Conservation (phyloP, 108 stramenopile genomes). For the Schizochytrium sp. region DNA sequence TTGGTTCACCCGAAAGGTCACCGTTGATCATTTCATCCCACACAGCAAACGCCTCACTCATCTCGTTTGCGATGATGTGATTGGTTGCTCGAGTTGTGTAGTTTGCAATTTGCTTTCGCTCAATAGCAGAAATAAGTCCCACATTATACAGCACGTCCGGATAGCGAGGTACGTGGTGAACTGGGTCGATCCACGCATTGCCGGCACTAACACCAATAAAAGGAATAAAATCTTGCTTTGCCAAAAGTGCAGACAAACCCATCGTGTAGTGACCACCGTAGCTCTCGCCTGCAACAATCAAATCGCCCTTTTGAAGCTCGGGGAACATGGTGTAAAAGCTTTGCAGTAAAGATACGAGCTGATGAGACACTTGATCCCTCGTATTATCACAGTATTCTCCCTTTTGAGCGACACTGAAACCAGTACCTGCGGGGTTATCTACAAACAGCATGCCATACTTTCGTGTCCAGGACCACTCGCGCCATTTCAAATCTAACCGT, state of each 20-base stretch:
- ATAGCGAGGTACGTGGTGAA: slow-evolving; percentile 47
- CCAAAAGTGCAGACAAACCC: slow-evolving; percentile 29
- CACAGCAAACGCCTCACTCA: slow-evolving; percentile 32
- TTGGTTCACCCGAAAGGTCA: slow-evolving; percentile 50
- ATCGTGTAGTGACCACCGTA: slow-evolving; percentile 68
- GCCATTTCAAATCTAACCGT: slow-evolving; percentile 18
- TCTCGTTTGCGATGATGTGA: slow-evolving; percentile 24
- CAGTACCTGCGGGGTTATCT: slow-evolving; percentile 68
- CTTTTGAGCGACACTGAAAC: slow-evolving; percentile 45
- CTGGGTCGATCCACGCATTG: slow-evolving; percentile 65
- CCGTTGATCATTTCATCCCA: slow-evolving; percentile 66
- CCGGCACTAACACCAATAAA: slow-evolving; percentile 62
- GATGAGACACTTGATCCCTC: slow-evolving; percentile 22
- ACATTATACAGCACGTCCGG: slow-evolving; percentile 43
- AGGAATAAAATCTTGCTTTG: not conserved
- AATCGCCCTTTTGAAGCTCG: not conserved
- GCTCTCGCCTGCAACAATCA: slow-evolving; percentile 66
- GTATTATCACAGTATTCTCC: slow-evolving; percentile 56
- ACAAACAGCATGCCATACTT: slow-evolving; percentile 51
- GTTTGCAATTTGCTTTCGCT: not conserved
- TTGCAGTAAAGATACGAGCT: slow-evolving; percentile 17
- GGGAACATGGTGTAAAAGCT: slow-evolving; percentile 62
- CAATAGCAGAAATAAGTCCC: not conserved
- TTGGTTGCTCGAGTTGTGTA: not conserved
- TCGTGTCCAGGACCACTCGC: not conserved